Evolutionary conservation across 2,329 filamentous ascomycete genomes (phyloP), one percentile per base, ranked within the genome.

Genomic region (Davidsoniella virescens): DNA sequence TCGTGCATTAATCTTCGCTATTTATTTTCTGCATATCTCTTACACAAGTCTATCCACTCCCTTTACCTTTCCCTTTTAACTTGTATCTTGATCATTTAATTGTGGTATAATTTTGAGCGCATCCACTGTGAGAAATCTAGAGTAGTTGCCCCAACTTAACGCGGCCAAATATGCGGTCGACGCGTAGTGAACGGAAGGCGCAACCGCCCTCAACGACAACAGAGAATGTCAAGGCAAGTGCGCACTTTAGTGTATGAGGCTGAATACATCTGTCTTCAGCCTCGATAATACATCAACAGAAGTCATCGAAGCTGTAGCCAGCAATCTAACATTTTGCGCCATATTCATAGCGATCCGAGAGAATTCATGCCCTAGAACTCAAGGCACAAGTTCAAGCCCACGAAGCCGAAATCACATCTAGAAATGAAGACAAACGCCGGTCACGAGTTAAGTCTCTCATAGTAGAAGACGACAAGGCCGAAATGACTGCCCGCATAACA

Each of bases 341-440:
- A 16, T 12, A 37, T 37, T 12, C 26, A 18, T 39, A 53, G 51
- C 47, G 51, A 40, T 53, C 51, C 20, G 18, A 47, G 41, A 41
- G 56, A 52, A 55, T 52, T 17, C 36, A 52, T 37, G 44, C 47
- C 16, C 48, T 54, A n/a, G 42, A 65, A 75, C 36, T 71, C 73
- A 55, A 63, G 70, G 20, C 72, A 87, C 49, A 85, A 93, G 61
- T 66, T 83, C 54, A 76, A 76, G 57, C 85, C 88, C 61, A 77
- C 82, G 56, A 71, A 73, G 53, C 82, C 36, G 75, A 84, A 49
- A 68, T 81, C 9, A 70, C 93, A 50, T 67, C 77, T 56, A 84
- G 84, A 58, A 78, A 87, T 56, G 88, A 96, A 62, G 77, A 81
- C 53, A 70, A 76, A 38, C 79, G 88, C 44, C 74, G 80, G 55